phyloP scores from a whole-genome alignment of 208 protist genomes.

The Acanthamoeba divionensis region DNA sequence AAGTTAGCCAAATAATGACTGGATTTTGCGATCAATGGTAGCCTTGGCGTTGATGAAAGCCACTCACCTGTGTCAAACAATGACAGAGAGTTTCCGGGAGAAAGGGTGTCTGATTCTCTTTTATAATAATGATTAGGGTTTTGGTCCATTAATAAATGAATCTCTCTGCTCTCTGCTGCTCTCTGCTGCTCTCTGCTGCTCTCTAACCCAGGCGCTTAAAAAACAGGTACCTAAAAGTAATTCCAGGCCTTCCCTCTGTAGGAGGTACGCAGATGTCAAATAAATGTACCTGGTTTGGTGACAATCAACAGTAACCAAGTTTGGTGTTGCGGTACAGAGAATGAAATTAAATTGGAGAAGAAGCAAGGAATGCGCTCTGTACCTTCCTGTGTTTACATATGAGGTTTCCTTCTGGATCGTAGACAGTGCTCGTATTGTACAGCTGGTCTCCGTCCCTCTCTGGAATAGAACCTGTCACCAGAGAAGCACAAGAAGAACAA shows the following conservation, averaged over 20 bases:
- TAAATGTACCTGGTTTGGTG: background rate
- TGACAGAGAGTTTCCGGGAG: background rate
- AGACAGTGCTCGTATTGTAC: conserved; percentile 93
- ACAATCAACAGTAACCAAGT: background rate
- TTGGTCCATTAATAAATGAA: background rate
- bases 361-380: background rate
- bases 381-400: conserved; percentile 88
- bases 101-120: conserved; percentile 39
- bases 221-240: background rate
- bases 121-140: background rate
- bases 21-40: background rate
- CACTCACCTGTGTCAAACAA: background rate
- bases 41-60: background rate
- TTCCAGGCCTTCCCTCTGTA: background rate
- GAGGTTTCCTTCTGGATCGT: conserved; percentile 86
- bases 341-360: too few species aligned
- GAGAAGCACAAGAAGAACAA: conserved; percentile 81
- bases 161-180: background rate
- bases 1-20: background rate
- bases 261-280: conserved; percentile 43
- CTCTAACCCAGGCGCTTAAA: background rate
- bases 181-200: too few species aligned
- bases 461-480: conserved; percentile 89
- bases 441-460: conserved; percentile 87
- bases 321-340: too few species aligned